These are phyloP conservation scores for Sugiyamaella chiloensis DNA, from an alignment of 805 yeast species.

Conservation along the genomic window DNA sequence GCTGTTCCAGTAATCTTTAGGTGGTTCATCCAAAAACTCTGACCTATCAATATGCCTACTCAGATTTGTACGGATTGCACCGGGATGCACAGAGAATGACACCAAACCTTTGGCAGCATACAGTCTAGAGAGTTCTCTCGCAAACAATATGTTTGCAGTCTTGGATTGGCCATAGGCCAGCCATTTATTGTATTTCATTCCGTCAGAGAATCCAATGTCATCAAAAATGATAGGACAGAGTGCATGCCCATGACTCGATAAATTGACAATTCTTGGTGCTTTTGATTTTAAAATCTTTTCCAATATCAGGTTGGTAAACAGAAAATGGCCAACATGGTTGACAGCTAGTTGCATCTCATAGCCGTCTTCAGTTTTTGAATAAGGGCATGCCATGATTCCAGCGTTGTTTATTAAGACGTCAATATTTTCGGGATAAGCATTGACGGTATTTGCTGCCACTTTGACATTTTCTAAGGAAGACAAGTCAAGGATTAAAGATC, in stretches of 20 bases:
- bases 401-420: slow-evolving; percentile 74
- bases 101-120: slow-evolving; percentile 2
- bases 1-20: slow-evolving; percentile 40
- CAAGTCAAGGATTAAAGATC: slow-evolving; percentile 17
- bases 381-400: slow-evolving; percentile 75
- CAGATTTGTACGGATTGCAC: slow-evolving; percentile 11
- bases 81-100: slow-evolving; percentile 13
- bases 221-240: slow-evolving; percentile 13
- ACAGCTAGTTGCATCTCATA: slow-evolving; percentile 80
- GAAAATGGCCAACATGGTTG: slow-evolving; percentile 70
- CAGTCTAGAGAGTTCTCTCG: slow-evolving; percentile 5
- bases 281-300: slow-evolving; percentile 4
- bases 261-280: slow-evolving; percentile 10
- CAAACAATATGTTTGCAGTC: slow-evolving; percentile 8
- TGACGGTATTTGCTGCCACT: slow-evolving; percentile 19
- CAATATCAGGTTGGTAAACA: slow-evolving; percentile 48
- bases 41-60: slow-evolving; percentile 5
- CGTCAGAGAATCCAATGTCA: slow-evolving; percentile 13
- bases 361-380: slow-evolving; percentile 57
- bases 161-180: slow-evolving; percentile 2
- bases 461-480: slow-evolving; percentile 14
- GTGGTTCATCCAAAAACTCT: slow-evolving; percentile 58
- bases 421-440: slow-evolving; percentile 30
- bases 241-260: slow-evolving; percentile 8
- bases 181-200: slow-evolving; percentile 11